Base-by-base conservation (phyloP, 2,329 filamentous ascomycete genomes). In the Colletotrichum sublineola region DNA sequence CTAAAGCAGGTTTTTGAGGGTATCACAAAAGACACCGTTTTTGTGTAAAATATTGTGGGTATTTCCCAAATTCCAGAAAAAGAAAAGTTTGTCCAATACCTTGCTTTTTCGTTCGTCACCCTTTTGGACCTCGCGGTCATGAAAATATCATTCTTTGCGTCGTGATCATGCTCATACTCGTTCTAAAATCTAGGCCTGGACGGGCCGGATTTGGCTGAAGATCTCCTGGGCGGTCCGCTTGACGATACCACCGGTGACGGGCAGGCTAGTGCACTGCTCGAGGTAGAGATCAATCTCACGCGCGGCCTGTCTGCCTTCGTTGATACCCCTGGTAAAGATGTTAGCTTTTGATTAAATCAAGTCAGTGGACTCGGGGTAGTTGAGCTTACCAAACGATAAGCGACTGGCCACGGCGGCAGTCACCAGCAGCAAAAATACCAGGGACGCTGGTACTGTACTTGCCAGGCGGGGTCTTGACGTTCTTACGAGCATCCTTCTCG, bases 401-500 rank as follows among this genome's bases (percentile, higher is more conserved):
- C 68, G 94, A 97, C 85, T 98, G 96, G 68, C 96, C 96, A 79
- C 96, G 93, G 74, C 95, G 93, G 83, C 96, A 98, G 84, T 98
- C 96, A 84, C 96, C 96, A 74, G 96, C 96, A 73, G 96, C 95
- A 82, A 97, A 98, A 64, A 98, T 91, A 75, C 95, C 96, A 20
- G 93, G 88, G 33, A 97, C 82, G 80, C 96, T 98, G 79, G 96
- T 98, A 79, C 89, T 89, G 84, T 98, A 98, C 80, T 95, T 92
- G 77, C 95, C 95, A 65, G 92, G 88, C 40, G 94, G 87, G 11
- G 96, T 98, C 91, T 98, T 98, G 85, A 98, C 92, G 82, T 98
- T 98, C 90, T 97, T 97, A 79, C 96, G 92, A 64, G 90, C 88
- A 80, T 98, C 96, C 82, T 95, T 95, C 84, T 98, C 95, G 75